These are phyloP conservation scores for Jatropha podagrica DNA, from an alignment of 441 rosid species.

Conservation along the genomic window DNA sequence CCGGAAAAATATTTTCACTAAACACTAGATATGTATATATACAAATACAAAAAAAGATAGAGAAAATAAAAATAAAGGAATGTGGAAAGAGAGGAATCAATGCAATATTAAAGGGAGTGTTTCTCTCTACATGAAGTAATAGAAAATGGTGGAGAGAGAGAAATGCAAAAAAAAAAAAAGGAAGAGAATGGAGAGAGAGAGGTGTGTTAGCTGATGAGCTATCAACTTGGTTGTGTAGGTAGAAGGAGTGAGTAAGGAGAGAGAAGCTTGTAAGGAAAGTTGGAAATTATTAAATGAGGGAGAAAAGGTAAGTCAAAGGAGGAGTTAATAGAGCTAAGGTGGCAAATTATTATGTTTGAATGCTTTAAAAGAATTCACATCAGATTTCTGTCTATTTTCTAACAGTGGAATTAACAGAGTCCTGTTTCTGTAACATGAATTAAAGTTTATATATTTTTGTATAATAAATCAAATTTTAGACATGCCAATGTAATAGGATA, in stretches of 20 bases:
- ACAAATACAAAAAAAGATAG: neutral
- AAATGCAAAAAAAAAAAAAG: neutral
- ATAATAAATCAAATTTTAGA: no score
- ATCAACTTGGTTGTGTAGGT: conserved; percentile 39
- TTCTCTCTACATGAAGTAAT: neutral
- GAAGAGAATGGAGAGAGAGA: neutral
- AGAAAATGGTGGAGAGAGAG: neutral
- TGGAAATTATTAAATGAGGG: neutral
- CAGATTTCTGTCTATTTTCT: no score
- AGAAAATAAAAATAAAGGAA: neutral
- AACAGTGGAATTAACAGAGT: no score
- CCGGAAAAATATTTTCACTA: conserved; percentile 21
- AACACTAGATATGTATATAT: neutral
- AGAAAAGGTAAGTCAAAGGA: no score
- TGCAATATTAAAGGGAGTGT: neutral
- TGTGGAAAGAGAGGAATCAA: neutral
- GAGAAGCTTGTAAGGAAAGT: neutral
- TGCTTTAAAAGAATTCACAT: no score
- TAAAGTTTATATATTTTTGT: no score
- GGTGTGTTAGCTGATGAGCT: conserved; percentile 32
- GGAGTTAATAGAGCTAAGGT: no score
- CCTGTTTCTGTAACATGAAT: no score
- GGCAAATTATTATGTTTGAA: no score
- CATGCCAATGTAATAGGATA: no score
- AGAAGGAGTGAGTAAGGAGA: conserved; percentile 2